phyloP scores from a whole-genome alignment of 1,284 basidiomycete species.

The Ustilago curta region DNA sequence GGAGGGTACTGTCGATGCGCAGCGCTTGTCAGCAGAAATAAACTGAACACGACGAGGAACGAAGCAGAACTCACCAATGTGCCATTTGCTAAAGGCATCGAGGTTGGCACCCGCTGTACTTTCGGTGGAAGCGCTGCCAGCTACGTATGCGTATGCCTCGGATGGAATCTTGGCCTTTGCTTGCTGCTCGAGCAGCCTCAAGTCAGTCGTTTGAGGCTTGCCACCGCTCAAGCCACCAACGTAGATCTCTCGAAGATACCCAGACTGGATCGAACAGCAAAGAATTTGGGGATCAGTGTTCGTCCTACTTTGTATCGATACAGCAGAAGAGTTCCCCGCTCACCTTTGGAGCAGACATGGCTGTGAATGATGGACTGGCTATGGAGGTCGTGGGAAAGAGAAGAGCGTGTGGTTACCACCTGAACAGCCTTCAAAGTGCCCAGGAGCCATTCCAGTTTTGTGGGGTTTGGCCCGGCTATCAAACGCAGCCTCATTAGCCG shows the following conservation, averaged over 20 bases:
- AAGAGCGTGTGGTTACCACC: background rate
- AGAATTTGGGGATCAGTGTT: background rate
- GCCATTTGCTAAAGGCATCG: constrained; percentile 48
- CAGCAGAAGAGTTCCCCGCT: background rate
- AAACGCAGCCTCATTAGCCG: background rate
- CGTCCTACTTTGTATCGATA: background rate
- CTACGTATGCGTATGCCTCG: constrained; percentile 60
- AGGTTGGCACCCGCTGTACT: constrained; percentile 50
- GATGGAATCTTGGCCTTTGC: constrained; percentile 47
- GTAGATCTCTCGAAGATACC: constrained; percentile 59
- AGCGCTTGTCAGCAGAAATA: too few relatives aligned
- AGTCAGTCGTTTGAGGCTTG: constrained; percentile 44
- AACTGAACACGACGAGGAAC: too few relatives aligned
- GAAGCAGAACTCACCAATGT: constrained; percentile 41
- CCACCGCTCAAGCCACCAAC: constrained; percentile 45
- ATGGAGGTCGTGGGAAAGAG: background rate
- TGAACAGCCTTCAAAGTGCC: background rate
- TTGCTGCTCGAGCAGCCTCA: constrained; percentile 44
- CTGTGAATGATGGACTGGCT: background rate
- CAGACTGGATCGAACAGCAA: constrained; percentile 15
- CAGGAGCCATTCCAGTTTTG: background rate
- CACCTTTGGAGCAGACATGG: constrained; percentile 45
- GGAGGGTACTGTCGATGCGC: constrained; percentile 26
- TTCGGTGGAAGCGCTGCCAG: constrained; percentile 57
- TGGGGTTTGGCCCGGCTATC: background rate